phyloP scores from a whole-genome alignment of 1,139 yeast species.

The Magnusiomyces tetraspermus region DNA sequence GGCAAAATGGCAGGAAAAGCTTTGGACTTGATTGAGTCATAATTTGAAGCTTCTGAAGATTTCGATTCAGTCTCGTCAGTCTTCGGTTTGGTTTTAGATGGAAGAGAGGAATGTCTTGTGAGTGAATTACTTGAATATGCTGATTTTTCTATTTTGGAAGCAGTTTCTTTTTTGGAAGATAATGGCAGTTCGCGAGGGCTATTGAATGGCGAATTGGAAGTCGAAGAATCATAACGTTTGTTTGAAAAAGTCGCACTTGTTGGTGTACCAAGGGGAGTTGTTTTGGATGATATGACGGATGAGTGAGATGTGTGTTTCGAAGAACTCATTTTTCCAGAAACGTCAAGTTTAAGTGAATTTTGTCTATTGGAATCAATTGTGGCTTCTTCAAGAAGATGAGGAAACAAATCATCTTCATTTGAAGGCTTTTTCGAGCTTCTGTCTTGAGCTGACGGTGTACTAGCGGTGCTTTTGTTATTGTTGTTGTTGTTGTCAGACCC shows the following conservation, averaged over 20 bases:
- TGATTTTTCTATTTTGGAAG: not conserved
- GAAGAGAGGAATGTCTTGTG: not conserved
- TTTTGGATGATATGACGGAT: not conserved
- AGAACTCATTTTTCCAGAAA: not conserved
- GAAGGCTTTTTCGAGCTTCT: not conserved
- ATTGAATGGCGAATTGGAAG: not conserved
- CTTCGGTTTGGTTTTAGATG: too few relatives aligned
- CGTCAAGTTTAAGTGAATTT: not conserved
- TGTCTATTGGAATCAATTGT: not conserved
- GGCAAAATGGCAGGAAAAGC: too few relatives aligned
- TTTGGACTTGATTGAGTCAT: too few relatives aligned
- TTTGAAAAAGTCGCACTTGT: not conserved
- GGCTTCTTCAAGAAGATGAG: slow-evolving; percentile 13
- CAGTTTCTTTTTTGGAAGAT: not conserved
- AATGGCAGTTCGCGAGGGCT: slow-evolving; percentile 1
- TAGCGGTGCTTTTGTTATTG: not conserved
- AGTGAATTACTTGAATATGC: not conserved
- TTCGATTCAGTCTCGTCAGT: too few relatives aligned
- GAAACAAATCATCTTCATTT: slow-evolving; percentile 13
- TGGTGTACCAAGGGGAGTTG: not conserved
- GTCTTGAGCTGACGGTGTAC: not conserved
- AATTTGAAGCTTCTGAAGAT: too few relatives aligned
- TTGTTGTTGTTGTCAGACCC: not conserved
- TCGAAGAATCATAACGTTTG: not conserved
- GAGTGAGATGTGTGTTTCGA: not conserved